phyloP scores from a whole-genome alignment of 441 rosid genomes.

The Mallotus repandus region DNA sequence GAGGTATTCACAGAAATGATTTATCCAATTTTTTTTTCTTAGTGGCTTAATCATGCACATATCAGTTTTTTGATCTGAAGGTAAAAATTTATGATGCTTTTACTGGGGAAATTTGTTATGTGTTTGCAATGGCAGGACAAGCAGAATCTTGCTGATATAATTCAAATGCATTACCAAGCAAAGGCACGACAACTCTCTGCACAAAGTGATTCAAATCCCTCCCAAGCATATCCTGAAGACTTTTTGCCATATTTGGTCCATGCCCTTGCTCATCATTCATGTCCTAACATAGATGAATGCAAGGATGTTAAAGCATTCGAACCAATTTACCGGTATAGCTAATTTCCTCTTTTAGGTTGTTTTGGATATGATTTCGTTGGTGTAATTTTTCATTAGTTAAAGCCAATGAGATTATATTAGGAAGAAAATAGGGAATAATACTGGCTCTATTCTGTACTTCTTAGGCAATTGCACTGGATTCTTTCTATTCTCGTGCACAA shows the following conservation, averaged over 20 bases:
- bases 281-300: constrained; percentile 82
- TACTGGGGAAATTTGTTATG: constrained; percentile 10
- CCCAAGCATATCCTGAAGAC: constrained; percentile 58
- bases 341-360: constrained; percentile 15
- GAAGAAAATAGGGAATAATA: constrained; percentile 5
- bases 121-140: constrained; percentile 70
- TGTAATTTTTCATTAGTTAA: constrained; percentile 3
- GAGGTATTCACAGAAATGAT: constrained; percentile 60
- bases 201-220: constrained; percentile 69
- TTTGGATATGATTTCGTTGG: constrained; percentile 6
- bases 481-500: constrained; percentile 70
- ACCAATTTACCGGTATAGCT: constrained; percentile 63
- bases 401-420: neutral
- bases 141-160: constrained; percentile 79
- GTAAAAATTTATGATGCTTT: constrained; percentile 19
- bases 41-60: constrained; percentile 1
- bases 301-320: constrained; percentile 90
- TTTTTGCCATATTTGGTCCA: constrained; percentile 81
- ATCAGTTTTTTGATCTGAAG: constrained; percentile 6
- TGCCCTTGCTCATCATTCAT: constrained; percentile 84
- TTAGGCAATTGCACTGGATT: constrained; percentile 78
- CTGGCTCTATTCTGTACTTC: constrained; percentile 25
- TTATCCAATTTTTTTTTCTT: constrained; percentile 18
- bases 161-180: constrained; percentile 84
- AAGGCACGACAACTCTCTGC: constrained; percentile 72